Percentiles rank a stretch among this genome's conserved stretches.
These are phyloP conservation scores for Citrullus mucosospermus DNA, from an alignment of 306 rosid genomes.

Conservation along the genomic window DNA sequence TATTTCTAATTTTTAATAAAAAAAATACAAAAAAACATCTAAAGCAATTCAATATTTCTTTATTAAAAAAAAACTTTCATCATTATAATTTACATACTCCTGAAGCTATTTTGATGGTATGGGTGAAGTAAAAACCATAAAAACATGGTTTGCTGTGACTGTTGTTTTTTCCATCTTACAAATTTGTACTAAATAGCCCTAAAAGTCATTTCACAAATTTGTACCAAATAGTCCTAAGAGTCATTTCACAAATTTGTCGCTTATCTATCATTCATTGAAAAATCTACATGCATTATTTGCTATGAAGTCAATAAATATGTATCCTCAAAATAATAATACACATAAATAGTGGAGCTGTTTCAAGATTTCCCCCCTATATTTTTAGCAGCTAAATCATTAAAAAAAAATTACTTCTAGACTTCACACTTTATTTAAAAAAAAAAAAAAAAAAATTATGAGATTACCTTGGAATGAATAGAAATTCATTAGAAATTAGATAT, in stretches of 20 bases:
- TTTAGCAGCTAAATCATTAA: too few relatives aligned
- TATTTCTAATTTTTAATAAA: too few relatives aligned
- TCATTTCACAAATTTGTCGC: not conserved
- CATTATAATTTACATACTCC: not conserved
- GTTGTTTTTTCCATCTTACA: not conserved
- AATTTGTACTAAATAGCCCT: not conserved
- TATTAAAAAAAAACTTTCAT: too few relatives aligned
- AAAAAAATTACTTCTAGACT: too few relatives aligned
- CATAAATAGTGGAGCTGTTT: too few relatives aligned
- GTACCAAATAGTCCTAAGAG: not conserved
- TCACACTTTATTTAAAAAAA: too few relatives aligned
- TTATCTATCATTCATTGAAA: not conserved
- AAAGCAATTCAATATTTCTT: too few relatives aligned
- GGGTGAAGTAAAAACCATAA: not conserved
- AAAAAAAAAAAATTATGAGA: too few relatives aligned
- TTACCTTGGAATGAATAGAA: too few relatives aligned
- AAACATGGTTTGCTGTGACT: not conserved
- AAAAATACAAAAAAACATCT: too few relatives aligned
- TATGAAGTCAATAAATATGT: not conserved
- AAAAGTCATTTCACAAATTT: not conserved
- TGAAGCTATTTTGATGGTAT: not conserved
- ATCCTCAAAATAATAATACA: not conserved
- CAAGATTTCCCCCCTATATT: too few relatives aligned
- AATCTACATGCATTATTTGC: not conserved
- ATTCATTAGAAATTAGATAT: too few relatives aligned